Evolutionary conservation across 116 monocot species (phyloP).

Genomic region (Iris pallida): DNA sequence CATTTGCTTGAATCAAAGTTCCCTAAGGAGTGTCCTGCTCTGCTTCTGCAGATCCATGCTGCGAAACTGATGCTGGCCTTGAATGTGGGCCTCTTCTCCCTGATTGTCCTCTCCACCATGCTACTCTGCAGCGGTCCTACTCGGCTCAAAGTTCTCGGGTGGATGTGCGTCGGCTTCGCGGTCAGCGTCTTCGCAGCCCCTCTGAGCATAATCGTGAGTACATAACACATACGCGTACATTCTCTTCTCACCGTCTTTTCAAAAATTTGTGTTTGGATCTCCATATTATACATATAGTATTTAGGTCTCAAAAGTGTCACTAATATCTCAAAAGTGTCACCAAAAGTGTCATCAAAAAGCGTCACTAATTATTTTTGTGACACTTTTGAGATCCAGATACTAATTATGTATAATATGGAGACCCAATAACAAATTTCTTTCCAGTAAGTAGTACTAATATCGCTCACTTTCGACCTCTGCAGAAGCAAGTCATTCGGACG

Average conservation of each 20-base stretch:
- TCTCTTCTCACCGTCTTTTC: not conserved
- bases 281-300: too few species aligned
- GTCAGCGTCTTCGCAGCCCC: constrained; percentile 32
- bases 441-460: not conserved
- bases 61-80: constrained; percentile 28
- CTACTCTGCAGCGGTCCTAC: constrained; percentile 14
- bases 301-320: too few species aligned
- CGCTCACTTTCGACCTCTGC: not conserved
- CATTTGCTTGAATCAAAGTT: not conserved
- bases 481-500: constrained; percentile 20
- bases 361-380: too few species aligned
- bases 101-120: constrained; percentile 36
- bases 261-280: too few species aligned
- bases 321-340: too few species aligned
- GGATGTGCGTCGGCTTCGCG: constrained; percentile 43
- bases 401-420: not conserved
- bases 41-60: constrained; percentile 18
- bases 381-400: not conserved
- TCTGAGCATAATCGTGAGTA: constrained; percentile 40
- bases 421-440: not conserved
- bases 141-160: constrained; percentile 30
- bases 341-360: too few species aligned
- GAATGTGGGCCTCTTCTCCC: constrained; percentile 43
- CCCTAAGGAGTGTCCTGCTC: not conserved
- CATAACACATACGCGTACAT: not conserved